Conservation (phyloP, 1,284 basidiomycete genomes). For the Ustilago hordei region DNA sequence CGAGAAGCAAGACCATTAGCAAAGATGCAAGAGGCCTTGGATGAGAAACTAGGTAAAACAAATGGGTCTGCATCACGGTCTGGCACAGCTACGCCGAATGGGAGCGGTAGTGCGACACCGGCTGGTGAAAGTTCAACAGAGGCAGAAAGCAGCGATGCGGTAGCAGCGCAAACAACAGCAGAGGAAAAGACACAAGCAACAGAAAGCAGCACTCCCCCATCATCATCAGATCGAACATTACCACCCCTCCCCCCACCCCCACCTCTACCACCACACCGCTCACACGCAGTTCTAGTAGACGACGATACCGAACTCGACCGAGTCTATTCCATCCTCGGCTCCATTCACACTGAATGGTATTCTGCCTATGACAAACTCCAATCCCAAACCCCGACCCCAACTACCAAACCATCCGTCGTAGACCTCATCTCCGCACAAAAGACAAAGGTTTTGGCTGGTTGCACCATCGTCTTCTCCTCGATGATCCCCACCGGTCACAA, state of each 20-base stretch:
- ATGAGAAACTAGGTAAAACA: slow-evolving; percentile 74
- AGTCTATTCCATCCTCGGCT: slow-evolving; percentile 79
- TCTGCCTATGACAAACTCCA: slow-evolving; percentile 43
- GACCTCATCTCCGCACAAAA: slow-evolving; percentile 86
- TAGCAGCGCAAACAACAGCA: slow-evolving; percentile 2
- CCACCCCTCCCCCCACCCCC: slow-evolving; percentile 27
- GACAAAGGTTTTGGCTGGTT: slow-evolving; percentile 78
- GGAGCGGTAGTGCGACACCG: not conserved
- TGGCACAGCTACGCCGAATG: slow-evolving; percentile 30
- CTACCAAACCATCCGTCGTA: slow-evolving; percentile 70
- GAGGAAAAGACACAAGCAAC: slow-evolving; percentile 6
- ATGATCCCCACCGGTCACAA: slow-evolving; percentile 87
- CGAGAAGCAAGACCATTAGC: slow-evolving; percentile 87
- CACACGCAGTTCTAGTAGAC: slow-evolving; percentile 84
- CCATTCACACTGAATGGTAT: slow-evolving; percentile 83
- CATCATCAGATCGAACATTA: slow-evolving; percentile 5
- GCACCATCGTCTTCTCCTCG: slow-evolving; percentile 88
- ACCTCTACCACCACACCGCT: slow-evolving; percentile 33
- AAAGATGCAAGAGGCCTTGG: slow-evolving; percentile 79
- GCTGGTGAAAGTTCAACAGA: slow-evolving; percentile 9
- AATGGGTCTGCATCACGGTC: slow-evolving; percentile 32
- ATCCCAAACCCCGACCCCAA: slow-evolving; percentile 3
- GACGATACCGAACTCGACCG: slow-evolving; percentile 87
- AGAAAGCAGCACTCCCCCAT: not conserved
- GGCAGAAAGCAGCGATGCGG: slow-evolving; percentile 44